Conservation (phyloP, 352 stramenopile species). For the Phytophthora niederhauseri region DNA sequence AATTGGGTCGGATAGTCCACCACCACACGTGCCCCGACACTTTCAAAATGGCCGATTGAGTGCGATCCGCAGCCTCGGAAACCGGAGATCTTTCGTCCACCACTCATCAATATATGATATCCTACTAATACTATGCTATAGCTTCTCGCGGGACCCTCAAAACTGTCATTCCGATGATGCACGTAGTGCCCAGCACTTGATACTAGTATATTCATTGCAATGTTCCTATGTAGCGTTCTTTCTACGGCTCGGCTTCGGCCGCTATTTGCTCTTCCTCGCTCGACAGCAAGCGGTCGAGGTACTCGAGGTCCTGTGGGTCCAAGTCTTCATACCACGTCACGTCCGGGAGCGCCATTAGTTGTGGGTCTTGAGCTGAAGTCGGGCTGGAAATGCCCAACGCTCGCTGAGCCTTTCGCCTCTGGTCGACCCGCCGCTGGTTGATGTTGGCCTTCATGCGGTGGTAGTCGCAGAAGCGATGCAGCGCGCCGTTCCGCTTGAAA, state of each 20-base stretch:
- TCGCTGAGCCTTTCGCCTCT: conserved; percentile 14
- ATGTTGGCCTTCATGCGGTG: conserved; percentile 36
- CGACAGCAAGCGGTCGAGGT: conserved; percentile 30
- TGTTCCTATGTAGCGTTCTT: no score
- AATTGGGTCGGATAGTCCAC: background rate
- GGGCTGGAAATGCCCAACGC: background rate
- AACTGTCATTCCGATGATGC: background rate
- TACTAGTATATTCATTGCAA: no score
- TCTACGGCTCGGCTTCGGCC: background rate
- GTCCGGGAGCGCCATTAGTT: background rate
- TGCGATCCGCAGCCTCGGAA: background rate
- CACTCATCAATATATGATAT: background rate
- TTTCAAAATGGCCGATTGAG: background rate
- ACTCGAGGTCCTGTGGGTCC: conserved; percentile 26
- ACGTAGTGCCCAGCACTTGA: no score
- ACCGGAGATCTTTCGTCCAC: background rate
- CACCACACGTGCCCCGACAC: background rate
- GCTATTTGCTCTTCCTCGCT: background rate
- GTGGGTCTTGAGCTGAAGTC: conserved; percentile 19
- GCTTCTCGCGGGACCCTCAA: background rate
- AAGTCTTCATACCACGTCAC: conserved; percentile 28
- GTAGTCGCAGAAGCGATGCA: conserved; percentile 43
- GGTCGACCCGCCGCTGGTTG: conserved; percentile 31
- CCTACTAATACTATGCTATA: conserved; percentile 3
- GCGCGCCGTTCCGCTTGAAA: conserved; percentile 46